Evolutionary conservation across 495 filamentous ascomycete genomes (phyloP).

Genomic region (Neurospora sp.): DNA sequence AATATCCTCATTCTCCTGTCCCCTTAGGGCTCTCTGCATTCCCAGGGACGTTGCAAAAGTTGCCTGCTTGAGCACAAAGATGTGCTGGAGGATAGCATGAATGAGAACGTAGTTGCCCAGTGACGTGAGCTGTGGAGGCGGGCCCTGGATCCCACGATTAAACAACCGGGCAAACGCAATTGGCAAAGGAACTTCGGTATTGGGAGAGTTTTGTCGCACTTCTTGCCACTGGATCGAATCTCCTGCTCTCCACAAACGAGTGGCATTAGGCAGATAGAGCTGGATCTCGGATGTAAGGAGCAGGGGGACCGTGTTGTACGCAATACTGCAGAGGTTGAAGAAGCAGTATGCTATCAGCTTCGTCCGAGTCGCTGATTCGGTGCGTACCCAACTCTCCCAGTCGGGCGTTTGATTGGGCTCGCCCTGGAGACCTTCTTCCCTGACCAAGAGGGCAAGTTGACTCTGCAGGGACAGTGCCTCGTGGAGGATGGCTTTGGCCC

Average conservation of each 20-base stretch:
- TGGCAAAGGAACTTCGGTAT: conserved; percentile 39
- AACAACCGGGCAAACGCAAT: conserved; percentile 40
- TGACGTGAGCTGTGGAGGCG: conserved; percentile 46
- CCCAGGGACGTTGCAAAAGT: conserved; percentile 38
- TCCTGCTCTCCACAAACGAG: conserved; percentile 43
- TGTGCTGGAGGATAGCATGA: conserved; percentile 58
- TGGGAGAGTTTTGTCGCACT: conserved; percentile 30
- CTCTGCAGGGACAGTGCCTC: conserved; percentile 47
- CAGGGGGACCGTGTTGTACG: conserved; percentile 46
- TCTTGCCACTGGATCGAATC: conserved; percentile 41
- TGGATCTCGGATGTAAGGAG: conserved; percentile 55
- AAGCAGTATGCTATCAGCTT: conserved; percentile 51
- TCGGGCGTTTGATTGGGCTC: conserved; percentile 29
- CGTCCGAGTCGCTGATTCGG: conserved; percentile 43
- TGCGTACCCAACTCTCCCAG: conserved; percentile 51
- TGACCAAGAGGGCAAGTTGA: conserved; percentile 41
- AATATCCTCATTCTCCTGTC: conserved; percentile 46
- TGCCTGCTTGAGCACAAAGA: conserved; percentile 55
- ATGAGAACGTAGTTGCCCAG: conserved; percentile 61
- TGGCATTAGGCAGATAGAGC: conserved; percentile 47
- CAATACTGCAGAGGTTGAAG: conserved; percentile 49
- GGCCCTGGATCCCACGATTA: conserved; percentile 33
- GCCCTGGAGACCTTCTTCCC: conserved; percentile 42
- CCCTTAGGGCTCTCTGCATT: conserved; percentile 34
- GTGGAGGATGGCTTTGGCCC: conserved; percentile 44